Evolutionary conservation across 805 yeast species (phyloP).

Genomic region (Yamadazyma insecticola): DNA sequence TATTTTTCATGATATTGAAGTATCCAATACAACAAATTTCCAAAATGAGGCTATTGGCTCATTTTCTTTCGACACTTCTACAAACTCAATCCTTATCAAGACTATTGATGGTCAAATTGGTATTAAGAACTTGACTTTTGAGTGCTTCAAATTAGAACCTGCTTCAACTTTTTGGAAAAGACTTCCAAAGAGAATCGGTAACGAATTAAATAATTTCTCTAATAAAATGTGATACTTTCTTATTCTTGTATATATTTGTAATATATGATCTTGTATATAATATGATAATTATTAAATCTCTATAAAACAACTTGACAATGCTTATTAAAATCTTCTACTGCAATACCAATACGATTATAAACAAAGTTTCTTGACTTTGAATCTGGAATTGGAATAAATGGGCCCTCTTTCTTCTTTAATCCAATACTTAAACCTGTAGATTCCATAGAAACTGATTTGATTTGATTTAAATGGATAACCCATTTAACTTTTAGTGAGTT

Average conservation of each 20-base stretch:
- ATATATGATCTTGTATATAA: too few species aligned
- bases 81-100: conserved; percentile 30
- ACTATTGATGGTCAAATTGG: conserved; percentile 42
- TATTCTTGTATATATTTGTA: not conserved
- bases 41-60: conserved; percentile 2
- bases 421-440: conserved; percentile 72
- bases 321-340: conserved; percentile 77
- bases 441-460: conserved; percentile 71
- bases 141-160: conserved; percentile 47
- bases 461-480: conserved; percentile 60
- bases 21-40: not conserved
- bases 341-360: conserved; percentile 69
- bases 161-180: conserved; percentile 40
- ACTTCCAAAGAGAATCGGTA: conserved; percentile 46
- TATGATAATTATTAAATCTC: not conserved
- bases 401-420: conserved; percentile 46
- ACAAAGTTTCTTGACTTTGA: conserved; percentile 56
- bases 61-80: conserved; percentile 4
- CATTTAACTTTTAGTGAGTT: conserved; percentile 61
- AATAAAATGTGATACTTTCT: not conserved
- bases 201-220: conserved; percentile 3
- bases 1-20: conserved; percentile 38
- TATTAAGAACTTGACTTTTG: conserved; percentile 43
- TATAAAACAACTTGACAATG: conserved; percentile 47
- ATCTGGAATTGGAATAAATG: conserved; percentile 78